Conservation (phyloP, 768 basidiomycete genomes). For the Botryobasidium botryosum region DNA sequence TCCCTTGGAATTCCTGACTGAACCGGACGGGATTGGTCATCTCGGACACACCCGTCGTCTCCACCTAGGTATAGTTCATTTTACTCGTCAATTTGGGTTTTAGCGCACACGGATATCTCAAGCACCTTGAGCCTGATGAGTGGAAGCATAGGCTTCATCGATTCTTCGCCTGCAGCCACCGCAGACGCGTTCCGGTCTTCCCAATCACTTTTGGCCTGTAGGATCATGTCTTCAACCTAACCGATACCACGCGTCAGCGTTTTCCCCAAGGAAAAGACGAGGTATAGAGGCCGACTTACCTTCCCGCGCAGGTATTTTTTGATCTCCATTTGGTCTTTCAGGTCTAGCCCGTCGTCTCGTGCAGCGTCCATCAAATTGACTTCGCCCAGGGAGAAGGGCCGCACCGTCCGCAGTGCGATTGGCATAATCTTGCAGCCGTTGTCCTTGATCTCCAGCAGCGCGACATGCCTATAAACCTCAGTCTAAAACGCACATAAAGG, state of each 20-base stretch:
- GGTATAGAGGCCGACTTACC: constrained; percentile 23
- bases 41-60: constrained; percentile 77
- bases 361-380: constrained; percentile 57
- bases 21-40: constrained; percentile 95
- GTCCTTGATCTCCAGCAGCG: constrained; percentile 70
- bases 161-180: constrained; percentile 31
- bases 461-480: constrained; percentile 54
- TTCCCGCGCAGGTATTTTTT: constrained; percentile 60
- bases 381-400: constrained; percentile 86
- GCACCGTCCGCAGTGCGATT: constrained; percentile 74
- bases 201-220: constrained; percentile 61
- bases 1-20: constrained; percentile 84
- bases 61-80: constrained; percentile 37
- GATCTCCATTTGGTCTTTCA: constrained; percentile 69
- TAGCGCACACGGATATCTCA: too few species aligned
- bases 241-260: not conserved
- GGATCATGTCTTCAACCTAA: constrained; percentile 65
- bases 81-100: too few species aligned
- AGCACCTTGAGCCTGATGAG: constrained; percentile 67
- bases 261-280: constrained; percentile 6
- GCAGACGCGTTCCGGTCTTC: constrained; percentile 54
- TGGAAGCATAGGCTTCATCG: constrained; percentile 56
- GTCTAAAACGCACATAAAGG: not conserved
- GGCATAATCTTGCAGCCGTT: constrained; percentile 78
- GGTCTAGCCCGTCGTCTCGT: constrained; percentile 57